Evolutionary conservation across 306 rosid species (phyloP), one percentile per base, ranked within the genome.

Genomic region (Prunus davidiana): DNA sequence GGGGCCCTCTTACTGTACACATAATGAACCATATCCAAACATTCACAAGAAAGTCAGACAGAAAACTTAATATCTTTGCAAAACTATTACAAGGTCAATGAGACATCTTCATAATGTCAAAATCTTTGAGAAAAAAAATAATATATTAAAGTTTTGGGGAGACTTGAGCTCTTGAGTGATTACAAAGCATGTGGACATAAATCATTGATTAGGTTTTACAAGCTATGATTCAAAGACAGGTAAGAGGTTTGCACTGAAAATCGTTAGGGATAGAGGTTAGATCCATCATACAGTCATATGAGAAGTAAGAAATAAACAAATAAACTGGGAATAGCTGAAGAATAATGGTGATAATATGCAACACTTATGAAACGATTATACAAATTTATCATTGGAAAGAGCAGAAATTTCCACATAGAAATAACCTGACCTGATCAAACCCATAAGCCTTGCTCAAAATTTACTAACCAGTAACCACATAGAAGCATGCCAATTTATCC

Each of bases 211-310:
- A 15, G 57, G 13, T 68, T 27, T 5, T 18, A 38, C 67, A 63
- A 2, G 20, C 16, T 63, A 11, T 28, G 11, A 28, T 28, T 62
- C n/a, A 30, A 27, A 15, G 68, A 3, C 3, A 8, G 22, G 45
- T 32, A 51, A 38, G 54, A 13, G n/a, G 38, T 56, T 22, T 1
- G 10, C 51, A 22, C 15, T 41, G 14, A 38, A 38, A 20, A 72
- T 2, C 24, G 24, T 32, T 3, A n/a, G 41, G 49, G 55, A 43
- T 54, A 32, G 3, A 32, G 16, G 34, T 38, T 18, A 72, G 24
- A 71, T 56, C 54, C 65, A 34, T 34, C 64, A 72, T 72, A 55
- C 19, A 55, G 52, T 57, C 67, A 14, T 72, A 18, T 34, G 27
- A 0, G 8, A 41, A 22, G 67, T 16, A 22, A 5, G 8, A 58